These are phyloP conservation scores for Extremus antarcticus DNA, from an alignment of 495 filamentous ascomycete genomes.

Conservation along the genomic window DNA sequence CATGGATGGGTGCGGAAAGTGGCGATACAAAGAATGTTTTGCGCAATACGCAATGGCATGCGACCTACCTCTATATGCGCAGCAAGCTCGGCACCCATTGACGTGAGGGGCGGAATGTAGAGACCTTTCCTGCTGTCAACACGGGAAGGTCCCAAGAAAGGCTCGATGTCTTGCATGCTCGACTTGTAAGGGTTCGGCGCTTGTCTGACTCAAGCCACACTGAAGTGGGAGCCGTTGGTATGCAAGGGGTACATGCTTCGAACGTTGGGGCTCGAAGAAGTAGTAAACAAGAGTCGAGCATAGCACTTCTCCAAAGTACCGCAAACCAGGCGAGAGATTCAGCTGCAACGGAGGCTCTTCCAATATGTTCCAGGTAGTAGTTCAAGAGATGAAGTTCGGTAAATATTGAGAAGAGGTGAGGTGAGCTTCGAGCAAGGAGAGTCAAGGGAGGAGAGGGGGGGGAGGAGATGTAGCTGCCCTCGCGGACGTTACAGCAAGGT, in stretches of 20 bases:
- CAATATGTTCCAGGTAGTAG: no score
- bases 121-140: constrained; percentile 4
- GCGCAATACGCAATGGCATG: neutral
- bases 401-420: no score
- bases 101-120: constrained; percentile 15
- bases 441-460: neutral
- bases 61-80: neutral
- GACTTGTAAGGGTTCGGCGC: neutral
- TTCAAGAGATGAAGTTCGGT: no score
- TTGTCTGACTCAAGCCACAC: neutral
- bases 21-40: neutral
- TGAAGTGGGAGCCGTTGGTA: no score
- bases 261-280: neutral
- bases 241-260: neutral
- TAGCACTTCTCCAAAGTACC: no score
- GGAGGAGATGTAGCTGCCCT: neutral
- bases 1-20: neutral
- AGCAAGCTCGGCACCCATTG: no score
- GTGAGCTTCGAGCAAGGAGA: no score
- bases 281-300: neutral
- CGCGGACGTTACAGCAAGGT: neutral
- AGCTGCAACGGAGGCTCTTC: no score
- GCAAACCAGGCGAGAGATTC: no score
- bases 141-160: neutral
- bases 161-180: constrained; percentile 6